phyloP scores from a whole-genome alignment of 345 rosid species.

The Aurinia saxatilis region DNA sequence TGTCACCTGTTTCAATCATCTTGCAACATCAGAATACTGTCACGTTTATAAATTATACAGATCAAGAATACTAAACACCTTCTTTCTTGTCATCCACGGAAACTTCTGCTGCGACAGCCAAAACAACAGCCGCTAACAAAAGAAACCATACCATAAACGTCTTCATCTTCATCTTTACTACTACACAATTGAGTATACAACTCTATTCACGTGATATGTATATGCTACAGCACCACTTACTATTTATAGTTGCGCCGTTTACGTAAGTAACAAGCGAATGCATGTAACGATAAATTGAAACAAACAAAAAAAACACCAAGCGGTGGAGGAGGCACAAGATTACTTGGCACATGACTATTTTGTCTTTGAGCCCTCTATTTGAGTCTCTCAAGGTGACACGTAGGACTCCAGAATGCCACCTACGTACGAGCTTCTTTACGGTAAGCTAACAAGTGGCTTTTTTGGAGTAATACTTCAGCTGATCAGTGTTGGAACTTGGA shows the following conservation, averaged over 20 bases:
- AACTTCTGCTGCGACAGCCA: slow-evolving; percentile 13
- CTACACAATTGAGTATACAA: background rate
- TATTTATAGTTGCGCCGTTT: slow-evolving; percentile 8
- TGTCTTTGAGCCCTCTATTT: background rate
- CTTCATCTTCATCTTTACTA: slow-evolving; percentile 8
- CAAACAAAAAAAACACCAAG: background rate
- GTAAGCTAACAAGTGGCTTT: no score
- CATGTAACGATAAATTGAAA: background rate
- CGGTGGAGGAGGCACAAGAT: background rate
- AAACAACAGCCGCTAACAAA: slow-evolving; percentile 15
- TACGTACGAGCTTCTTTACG: no score
- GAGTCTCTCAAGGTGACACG: slow-evolving; percentile 10
- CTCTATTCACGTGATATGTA: background rate
- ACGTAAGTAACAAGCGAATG: slow-evolving; percentile 2
- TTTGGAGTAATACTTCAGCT: no score
- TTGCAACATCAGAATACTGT: no score
- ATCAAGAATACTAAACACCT: no score
- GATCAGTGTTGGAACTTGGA: no score
- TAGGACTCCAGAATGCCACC: slow-evolving; percentile 3
- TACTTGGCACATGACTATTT: background rate
- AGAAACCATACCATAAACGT: slow-evolving; percentile 18
- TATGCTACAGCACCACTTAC: background rate
- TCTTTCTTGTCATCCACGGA: slow-evolving; percentile 10
- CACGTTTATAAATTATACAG: no score
- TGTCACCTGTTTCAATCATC: no score